phyloP scores from a whole-genome alignment of 2,329 filamentous ascomycete species.

The Colletotrichum noveboracense region DNA sequence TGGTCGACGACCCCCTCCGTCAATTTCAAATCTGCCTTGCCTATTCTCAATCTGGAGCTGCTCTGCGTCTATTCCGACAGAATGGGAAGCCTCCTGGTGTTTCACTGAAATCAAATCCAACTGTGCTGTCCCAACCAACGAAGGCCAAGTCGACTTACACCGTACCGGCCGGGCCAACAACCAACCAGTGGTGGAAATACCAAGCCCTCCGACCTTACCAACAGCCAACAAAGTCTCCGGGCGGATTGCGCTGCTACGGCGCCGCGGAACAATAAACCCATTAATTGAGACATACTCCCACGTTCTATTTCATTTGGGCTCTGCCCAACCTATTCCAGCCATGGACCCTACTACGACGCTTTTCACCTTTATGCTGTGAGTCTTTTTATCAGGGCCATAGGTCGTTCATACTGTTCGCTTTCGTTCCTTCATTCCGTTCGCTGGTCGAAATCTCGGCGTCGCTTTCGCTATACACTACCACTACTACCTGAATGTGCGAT shows the following conservation, averaged over 20 bases:
- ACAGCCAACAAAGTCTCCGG: background rate
- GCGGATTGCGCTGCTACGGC: background rate
- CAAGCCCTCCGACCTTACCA: background rate
- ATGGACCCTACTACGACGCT: constrained; percentile 60
- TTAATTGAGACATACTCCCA: background rate
- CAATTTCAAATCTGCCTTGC: constrained; percentile 26
- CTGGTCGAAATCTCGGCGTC: constrained; percentile 15
- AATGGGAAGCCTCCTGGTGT: constrained; percentile 22
- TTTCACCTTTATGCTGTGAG: constrained; percentile 54
- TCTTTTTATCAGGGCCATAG: constrained; percentile 41
- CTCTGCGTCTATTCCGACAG: constrained; percentile 34
- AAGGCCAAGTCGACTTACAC: constrained; percentile 18
- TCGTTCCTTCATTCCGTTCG: constrained; percentile 22
- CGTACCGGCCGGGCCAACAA: constrained; percentile 4
- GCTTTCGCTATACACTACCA: constrained; percentile 1
- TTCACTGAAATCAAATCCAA: constrained; percentile 17
- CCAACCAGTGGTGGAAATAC: background rate
- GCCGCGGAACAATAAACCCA: background rate
- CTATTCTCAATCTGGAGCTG: background rate
- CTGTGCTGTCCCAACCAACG: constrained; percentile 10
- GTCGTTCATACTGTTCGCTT: constrained; percentile 21
- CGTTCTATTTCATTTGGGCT: constrained; percentile 9
- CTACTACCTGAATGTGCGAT: background rate
- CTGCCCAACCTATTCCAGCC: constrained; percentile 3
- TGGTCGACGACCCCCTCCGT: constrained; percentile 28